Evolutionary conservation across 176 grass and related monocot species (phyloP), one percentile per base, ranked within the genome.

Genomic region (Aegilops speltoides): DNA sequence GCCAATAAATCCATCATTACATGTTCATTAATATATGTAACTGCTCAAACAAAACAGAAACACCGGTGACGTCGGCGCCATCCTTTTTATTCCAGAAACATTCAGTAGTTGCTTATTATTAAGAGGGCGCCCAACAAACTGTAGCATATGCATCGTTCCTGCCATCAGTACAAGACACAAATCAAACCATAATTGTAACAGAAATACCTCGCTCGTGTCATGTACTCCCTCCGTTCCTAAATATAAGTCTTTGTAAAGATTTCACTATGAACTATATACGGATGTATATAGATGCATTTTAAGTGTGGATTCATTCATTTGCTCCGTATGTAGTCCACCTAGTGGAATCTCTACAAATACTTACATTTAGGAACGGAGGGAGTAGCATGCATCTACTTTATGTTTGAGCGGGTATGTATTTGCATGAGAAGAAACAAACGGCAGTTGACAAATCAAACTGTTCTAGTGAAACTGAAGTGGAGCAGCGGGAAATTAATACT

Each of bases 11-110:
- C 13, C 28, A 45, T 4, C 77, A 79, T 72, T 72, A 73, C 80
- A 72, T 13, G 80, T 34, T 48, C 24, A 87, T 45, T 14, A 20
- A 80, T 20, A 80, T 31, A 40, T 46, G 31, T 32, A 3, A 13
- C 61, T 43, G 68, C 62, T 54, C 52, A 86, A 81, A 41, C 7
- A 50, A 82, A 82, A 72, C 41, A 82, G 61, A 68, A 77, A 68
- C 33, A 77, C 7, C 8, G 32, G 70, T 67, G 43, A 77, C 45
- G 6, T 64, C 13, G 48, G 77, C 83, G 77, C 81, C 73, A 22
- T 64, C 29, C 46, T 82, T 68, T 33, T 75, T 89, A 86, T 86
- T 89, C 62, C 50, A 77, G 34, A 85, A 38, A 63, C 45, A 31
- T 23, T 62, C 20, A 16, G 20, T 88, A 88, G 46, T 88, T 63